Conservation (phyloP, 306 rosid genomes). For the Vicia faba region DNA sequence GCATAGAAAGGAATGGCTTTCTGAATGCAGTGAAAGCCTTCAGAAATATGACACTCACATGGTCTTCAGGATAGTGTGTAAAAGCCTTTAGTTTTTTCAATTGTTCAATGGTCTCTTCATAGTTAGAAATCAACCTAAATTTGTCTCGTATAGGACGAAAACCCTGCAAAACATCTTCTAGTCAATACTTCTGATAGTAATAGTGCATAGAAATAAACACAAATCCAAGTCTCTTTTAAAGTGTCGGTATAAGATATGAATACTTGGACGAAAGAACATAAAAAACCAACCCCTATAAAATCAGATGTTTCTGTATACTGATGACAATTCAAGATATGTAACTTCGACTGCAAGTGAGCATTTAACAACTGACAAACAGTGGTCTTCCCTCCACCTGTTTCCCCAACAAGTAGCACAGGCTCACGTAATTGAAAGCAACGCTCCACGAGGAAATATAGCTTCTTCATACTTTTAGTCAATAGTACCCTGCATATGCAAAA, state of each 20-base stretch:
- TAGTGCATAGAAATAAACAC: constrained; percentile 6
- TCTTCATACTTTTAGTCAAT: constrained; percentile 75
- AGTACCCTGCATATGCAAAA: constrained; percentile 53
- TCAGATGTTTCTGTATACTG: constrained; percentile 95
- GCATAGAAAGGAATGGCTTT: not conserved
- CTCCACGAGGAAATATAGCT: constrained; percentile 77
- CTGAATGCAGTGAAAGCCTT: constrained; percentile 24
- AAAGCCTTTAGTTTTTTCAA: constrained; percentile 53
- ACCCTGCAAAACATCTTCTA: constrained; percentile 53
- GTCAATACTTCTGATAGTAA: constrained; percentile 22
- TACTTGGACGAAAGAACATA: constrained; percentile 16
- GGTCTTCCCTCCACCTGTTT: constrained; percentile 99
- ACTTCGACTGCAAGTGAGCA: constrained; percentile 58
- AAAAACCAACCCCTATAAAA: constrained; percentile 84
- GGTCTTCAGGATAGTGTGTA: constrained; percentile 40
- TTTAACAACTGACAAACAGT: constrained; percentile 90
- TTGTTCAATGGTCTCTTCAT: constrained; percentile 53
- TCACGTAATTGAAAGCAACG: constrained; percentile 74
- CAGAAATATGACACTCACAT: constrained; percentile 50
- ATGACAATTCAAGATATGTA: constrained; percentile 89
- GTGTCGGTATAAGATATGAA: not conserved
- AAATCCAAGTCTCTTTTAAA: not conserved
- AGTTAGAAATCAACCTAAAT: constrained; percentile 57
- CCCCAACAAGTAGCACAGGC: constrained; percentile 95
- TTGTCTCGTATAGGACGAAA: constrained; percentile 84